phyloP scores from a whole-genome alignment of 495 filamentous ascomycete species.

The Aspergillus avenaceus region DNA sequence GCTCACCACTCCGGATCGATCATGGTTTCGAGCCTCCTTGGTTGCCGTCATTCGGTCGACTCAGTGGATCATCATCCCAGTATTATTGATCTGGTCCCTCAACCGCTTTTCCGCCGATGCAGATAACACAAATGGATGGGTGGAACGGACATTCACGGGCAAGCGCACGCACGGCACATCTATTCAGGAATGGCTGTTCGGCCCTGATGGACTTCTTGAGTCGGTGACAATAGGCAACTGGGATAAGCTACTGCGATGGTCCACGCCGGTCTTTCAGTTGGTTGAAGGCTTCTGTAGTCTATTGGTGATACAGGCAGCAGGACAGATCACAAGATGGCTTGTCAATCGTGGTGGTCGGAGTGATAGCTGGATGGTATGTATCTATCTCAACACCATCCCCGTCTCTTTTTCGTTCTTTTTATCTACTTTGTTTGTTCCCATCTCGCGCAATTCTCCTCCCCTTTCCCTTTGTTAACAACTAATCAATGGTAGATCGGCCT shows the following conservation, averaged over 20 bases:
- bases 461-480: slow-evolving; percentile 17
- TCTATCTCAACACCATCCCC: slow-evolving; percentile 3
- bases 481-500: slow-evolving; percentile 65
- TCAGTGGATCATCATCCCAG: slow-evolving; percentile 80
- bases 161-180: slow-evolving; percentile 60
- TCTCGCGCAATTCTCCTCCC: no score
- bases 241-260: slow-evolving; percentile 87
- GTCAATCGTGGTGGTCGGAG: slow-evolving; percentile 83
- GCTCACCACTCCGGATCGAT: slow-evolving; percentile 74
- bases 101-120: slow-evolving; percentile 89
- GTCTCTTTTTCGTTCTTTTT: no score
- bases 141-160: slow-evolving; percentile 71
- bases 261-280: slow-evolving; percentile 92
- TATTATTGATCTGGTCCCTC: slow-evolving; percentile 88
- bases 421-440: no score
- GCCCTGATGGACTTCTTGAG: slow-evolving; percentile 72
- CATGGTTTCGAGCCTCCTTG: slow-evolving; percentile 65
- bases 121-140: slow-evolving; percentile 67
- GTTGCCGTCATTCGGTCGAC: slow-evolving; percentile 61
- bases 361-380: slow-evolving; percentile 93
- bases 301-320: slow-evolving; percentile 89
- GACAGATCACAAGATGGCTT: slow-evolving; percentile 92
- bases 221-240: slow-evolving; percentile 75
- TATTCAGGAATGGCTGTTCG: slow-evolving; percentile 79
- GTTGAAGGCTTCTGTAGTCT: slow-evolving; percentile 94